Evolutionary conservation across 352 stramenopile genomes (phyloP).

Genomic region (Globisporangium perplexum): DNA sequence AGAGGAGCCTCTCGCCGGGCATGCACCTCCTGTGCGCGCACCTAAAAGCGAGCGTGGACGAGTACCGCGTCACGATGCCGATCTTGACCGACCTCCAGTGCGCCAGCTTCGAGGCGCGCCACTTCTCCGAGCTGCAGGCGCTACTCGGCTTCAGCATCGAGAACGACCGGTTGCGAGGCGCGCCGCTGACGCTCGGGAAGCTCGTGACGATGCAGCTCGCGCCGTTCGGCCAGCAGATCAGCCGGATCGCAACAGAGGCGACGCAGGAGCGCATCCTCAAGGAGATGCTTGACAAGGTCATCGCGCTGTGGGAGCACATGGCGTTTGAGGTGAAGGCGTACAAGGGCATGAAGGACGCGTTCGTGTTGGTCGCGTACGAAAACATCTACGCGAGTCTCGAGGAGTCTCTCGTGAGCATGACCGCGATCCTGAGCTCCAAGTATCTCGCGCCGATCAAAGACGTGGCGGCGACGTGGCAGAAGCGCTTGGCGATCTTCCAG

Average conservation of each 20-base stretch:
- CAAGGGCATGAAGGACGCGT: conserved; percentile 89
- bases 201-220: conserved; percentile 79
- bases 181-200: conserved; percentile 65
- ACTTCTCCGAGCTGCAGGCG: conserved; percentile 44
- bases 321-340: conserved; percentile 88
- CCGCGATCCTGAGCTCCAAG: conserved; percentile 85
- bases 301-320: conserved; percentile 68
- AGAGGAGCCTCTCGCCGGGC: conserved; percentile 45
- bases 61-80: conserved; percentile 79
- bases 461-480: conserved; percentile 58
- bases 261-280: conserved; percentile 86
- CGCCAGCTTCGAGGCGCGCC: conserved; percentile 53
- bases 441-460: conserved; percentile 83
- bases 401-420: conserved; percentile 89
- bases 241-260: conserved; percentile 78
- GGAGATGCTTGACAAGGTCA: conserved; percentile 87
- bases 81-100: conserved; percentile 60
- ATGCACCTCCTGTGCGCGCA: conserved; percentile 39
- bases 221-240: conserved; percentile 72
- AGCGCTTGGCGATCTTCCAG: conserved; percentile 67
- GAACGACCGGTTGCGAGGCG: neutral
- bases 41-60: conserved; percentile 74
- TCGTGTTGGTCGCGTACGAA: conserved; percentile 73
- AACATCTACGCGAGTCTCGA: conserved; percentile 79
- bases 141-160: conserved; percentile 79